Evolutionary conservation across 2,329 filamentous ascomycete genomes (phyloP), one percentile per base, ranked within the genome.

Genomic region (Coniella lustricola): DNA sequence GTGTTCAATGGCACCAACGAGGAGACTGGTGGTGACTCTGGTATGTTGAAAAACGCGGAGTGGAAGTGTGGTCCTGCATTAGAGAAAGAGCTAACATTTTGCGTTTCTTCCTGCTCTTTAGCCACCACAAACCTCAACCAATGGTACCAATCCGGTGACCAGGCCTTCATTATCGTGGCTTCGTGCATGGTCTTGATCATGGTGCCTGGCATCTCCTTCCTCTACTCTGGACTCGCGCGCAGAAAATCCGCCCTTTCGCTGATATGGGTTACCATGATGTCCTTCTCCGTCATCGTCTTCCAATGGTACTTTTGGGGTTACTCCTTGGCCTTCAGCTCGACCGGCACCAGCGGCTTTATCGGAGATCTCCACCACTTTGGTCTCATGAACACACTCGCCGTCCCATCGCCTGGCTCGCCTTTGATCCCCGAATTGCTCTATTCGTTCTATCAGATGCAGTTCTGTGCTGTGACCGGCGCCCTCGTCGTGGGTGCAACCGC

Each of bases 291-390:
- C 63, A 77, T 96, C 65, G 85, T 87, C 49, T 96, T 98, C 74
- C 93, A 98, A 72, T 98, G 93, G 93, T 97, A 96, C 64, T 96
- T 98, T 68, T 97, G 93, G 91, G 93, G 93, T 33, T 98, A 95
- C 69, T 95, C 91, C 13, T 76, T 98, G 53, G 90, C 91, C 45
- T 96, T 97, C 70, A 93, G 87, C 62, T 75, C 79, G 37, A 82
- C 81, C 13, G 87, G 84, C 4, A 89, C 80, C 57, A 96, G 87
- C 70, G 85, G 87, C 46, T 97, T 87, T 71, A 97, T 98, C 62
- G 93, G 93, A 48, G 82, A 97, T 65, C 71, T 98, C 48, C 77
- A 83, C 58, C 87, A 94, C 67, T 95, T 97, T 60, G 93, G 90
- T 53, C 76, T 98, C 59, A 84, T 81, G 75, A 87, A 90, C 62